A percentile compares a stretch with the other conserved stretches of the same genome.
These are phyloP conservation scores for Penicillium sp. DNA, from an alignment of 2,329 filamentous ascomycete genomes.

Conservation along the genomic window DNA sequence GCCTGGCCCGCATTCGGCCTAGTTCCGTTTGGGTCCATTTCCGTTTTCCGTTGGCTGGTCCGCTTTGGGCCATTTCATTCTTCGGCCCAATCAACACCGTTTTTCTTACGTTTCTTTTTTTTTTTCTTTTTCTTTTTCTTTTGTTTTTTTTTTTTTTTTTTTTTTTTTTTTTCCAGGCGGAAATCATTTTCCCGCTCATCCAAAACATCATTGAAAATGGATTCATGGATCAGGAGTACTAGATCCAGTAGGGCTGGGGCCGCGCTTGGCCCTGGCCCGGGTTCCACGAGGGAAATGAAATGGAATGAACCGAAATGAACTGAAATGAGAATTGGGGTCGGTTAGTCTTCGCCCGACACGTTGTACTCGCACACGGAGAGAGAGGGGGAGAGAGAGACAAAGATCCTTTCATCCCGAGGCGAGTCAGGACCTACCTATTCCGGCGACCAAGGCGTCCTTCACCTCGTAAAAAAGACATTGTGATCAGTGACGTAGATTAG, in stretches of 20 bases:
- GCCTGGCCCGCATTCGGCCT: not conserved
- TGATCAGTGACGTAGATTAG: not conserved
- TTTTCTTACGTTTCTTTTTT: not conserved
- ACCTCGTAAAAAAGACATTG: not conserved
- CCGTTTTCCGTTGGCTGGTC: not conserved
- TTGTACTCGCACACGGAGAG: no score
- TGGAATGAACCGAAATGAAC: no score
- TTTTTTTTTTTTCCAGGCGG: not conserved
- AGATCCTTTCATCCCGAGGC: not conserved
- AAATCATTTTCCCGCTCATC: not conserved
- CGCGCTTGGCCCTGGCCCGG: not conserved
- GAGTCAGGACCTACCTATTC: constrained; percentile 4
- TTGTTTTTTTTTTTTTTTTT: not conserved
- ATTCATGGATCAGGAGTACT: not conserved
- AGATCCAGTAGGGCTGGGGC: not conserved
- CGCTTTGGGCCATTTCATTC: not conserved
- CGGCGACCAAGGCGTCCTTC: not conserved
- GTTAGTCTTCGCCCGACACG: no score
- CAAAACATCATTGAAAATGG: no score
- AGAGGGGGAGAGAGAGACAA: not conserved
- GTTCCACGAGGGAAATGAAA: not conserved
- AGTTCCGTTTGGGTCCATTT: constrained; percentile 1
- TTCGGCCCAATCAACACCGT: not conserved
- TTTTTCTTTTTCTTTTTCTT: not conserved
- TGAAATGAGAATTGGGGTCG: no score